phyloP scores from a whole-genome alignment of 345 rosid genomes.

The Syzygium aqueum region DNA sequence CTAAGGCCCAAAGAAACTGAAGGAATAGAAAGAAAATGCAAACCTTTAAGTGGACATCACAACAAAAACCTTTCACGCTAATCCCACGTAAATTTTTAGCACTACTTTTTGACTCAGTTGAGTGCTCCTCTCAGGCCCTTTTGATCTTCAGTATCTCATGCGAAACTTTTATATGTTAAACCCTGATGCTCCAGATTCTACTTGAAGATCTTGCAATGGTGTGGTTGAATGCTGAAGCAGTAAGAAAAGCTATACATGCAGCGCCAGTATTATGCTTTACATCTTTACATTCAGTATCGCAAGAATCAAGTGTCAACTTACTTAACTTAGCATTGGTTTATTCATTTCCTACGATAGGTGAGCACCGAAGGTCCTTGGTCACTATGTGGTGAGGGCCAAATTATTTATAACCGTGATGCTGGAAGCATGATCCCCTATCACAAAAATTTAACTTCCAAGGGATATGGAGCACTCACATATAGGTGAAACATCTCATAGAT shows the following conservation, averaged over 20 bases:
- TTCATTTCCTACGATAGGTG: background rate
- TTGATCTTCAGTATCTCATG: background rate
- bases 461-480: background rate
- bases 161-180: background rate
- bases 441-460: background rate
- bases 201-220: background rate
- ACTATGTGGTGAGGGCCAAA: background rate
- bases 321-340: background rate
- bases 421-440: constrained; percentile 10
- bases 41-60: background rate
- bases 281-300: background rate
- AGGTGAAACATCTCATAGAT: background rate
- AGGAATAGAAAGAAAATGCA: background rate
- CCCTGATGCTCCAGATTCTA: background rate
- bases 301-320: background rate
- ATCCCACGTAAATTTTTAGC: background rate
- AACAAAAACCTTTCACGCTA: background rate
- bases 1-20: background rate
- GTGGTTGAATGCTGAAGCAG: constrained; percentile 39
- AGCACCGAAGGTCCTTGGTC: constrained; percentile 6
- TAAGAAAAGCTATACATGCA: constrained; percentile 42
- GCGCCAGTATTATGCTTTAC: constrained; percentile 12
- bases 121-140: background rate
- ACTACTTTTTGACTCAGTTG: background rate
- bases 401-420: background rate